phyloP scores from a whole-genome alignment of 345 rosid genomes.

The Orychophragmus violaceus region DNA sequence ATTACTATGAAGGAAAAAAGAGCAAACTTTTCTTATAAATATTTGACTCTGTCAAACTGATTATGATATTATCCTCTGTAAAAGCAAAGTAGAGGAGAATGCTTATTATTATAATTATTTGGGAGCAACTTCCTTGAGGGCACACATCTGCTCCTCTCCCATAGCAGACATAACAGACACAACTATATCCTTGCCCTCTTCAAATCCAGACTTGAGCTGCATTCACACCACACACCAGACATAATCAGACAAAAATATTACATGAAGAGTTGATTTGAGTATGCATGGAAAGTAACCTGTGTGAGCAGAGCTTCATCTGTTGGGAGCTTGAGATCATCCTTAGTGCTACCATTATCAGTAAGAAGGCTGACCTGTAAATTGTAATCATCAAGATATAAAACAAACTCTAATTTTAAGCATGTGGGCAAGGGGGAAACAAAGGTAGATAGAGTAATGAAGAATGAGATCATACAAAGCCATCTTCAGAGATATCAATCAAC shows the following conservation, averaged over 20 bases:
- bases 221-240: background rate
- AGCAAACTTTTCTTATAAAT: background rate
- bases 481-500: slow-evolving; percentile 70
- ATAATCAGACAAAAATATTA: background rate
- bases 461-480: slow-evolving; percentile 51
- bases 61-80: background rate
- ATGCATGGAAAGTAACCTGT: slow-evolving; percentile 36
- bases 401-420: background rate
- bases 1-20: background rate
- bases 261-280: background rate
- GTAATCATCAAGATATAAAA: background rate
- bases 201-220: slow-evolving; percentile 65
- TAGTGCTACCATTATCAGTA: slow-evolving; percentile 61
- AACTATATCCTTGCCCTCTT: slow-evolving; percentile 61
- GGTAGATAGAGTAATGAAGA: background rate
- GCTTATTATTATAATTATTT: slow-evolving; percentile 12
- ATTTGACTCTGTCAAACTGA: background rate
- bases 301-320: slow-evolving; percentile 54
- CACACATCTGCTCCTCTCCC: slow-evolving; percentile 86
- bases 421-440: background rate
- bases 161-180: slow-evolving; percentile 72
- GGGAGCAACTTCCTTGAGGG: slow-evolving; percentile 67
- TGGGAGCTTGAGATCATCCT: slow-evolving; percentile 76
- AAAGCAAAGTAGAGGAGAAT: background rate
- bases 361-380: slow-evolving; percentile 57